Conservation (phyloP, 495 filamentous ascomycete species). For the Hypomontagnella submonticulosa region DNA sequence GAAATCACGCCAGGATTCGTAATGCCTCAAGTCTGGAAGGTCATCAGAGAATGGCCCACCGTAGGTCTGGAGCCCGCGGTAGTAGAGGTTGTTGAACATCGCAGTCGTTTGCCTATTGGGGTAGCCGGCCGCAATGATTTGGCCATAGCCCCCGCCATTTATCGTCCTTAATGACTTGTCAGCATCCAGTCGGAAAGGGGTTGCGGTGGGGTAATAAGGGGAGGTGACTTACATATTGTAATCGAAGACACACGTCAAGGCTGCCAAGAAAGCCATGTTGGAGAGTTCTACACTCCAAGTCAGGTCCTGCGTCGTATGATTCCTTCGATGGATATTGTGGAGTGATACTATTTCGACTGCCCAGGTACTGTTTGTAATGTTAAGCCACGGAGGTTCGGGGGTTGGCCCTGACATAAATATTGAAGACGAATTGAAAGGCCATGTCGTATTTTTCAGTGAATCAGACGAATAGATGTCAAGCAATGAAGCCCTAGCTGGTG, state of each 20-base stretch:
- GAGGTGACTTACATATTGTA: slow-evolving; percentile 68
- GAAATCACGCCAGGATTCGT: slow-evolving; percentile 75
- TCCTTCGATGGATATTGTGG: slow-evolving; percentile 78
- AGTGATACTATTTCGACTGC: slow-evolving; percentile 53
- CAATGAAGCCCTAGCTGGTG: too few relatives aligned
- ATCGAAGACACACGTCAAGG: slow-evolving; percentile 65
- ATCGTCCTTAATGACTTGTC: slow-evolving; percentile 37
- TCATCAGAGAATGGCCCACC: slow-evolving; percentile 30
- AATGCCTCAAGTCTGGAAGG: slow-evolving; percentile 58
- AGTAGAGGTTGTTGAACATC: slow-evolving; percentile 70
- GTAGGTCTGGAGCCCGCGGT: slow-evolving; percentile 56
- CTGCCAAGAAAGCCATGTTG: slow-evolving; percentile 54
- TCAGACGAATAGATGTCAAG: too few relatives aligned
- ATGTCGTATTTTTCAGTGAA: too few relatives aligned
- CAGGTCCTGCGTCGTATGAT: slow-evolving; percentile 70
- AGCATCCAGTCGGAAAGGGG: neutral
- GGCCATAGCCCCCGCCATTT: slow-evolving; percentile 69
- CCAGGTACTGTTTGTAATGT: neutral
- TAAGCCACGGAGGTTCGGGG: too few relatives aligned
- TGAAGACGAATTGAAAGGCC: too few relatives aligned
- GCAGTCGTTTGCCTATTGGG: slow-evolving; percentile 66
- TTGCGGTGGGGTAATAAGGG: neutral
- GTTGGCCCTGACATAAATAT: too few relatives aligned
- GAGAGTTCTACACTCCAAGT: slow-evolving; percentile 67
- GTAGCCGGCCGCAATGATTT: slow-evolving; percentile 68